phyloP scores from a whole-genome alignment of 768 basidiomycete genomes.

The Rhodotorula graminis region DNA sequence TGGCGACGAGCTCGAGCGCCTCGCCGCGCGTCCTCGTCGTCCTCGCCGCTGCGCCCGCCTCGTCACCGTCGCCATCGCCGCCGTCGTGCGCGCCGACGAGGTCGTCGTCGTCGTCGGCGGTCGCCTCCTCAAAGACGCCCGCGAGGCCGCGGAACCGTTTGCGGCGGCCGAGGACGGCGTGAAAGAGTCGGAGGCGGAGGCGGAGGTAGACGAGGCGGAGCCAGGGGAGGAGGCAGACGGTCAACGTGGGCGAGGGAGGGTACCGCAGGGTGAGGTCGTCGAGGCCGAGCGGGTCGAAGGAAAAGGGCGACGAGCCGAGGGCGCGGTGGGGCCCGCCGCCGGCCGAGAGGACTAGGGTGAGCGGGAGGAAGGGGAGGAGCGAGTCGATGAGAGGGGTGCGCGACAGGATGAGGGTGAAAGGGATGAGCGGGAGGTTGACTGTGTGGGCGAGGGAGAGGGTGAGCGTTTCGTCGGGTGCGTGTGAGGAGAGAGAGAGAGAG shows the following conservation, averaged over 20 bases:
- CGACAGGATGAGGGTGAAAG: conserved; percentile 37
- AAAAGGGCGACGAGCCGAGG: neutral
- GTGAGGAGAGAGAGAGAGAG: neutral
- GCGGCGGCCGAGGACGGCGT: conserved; percentile 25
- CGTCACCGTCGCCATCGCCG: too few relatives aligned
- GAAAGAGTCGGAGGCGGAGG: conserved; percentile 18
- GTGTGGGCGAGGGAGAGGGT: neutral
- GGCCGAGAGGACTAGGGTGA: conserved; percentile 38
- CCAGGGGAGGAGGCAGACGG: conserved; percentile 41
- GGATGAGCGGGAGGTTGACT: conserved; percentile 41
- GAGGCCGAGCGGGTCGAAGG: conserved; percentile 26
- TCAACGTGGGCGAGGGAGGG: conserved; percentile 39
- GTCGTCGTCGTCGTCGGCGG: neutral
- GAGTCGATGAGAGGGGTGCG: conserved; percentile 42
- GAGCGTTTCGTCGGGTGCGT: neutral
- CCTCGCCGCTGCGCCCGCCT: neutral
- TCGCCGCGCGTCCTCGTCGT: neutral
- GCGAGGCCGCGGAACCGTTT: conserved; percentile 17
- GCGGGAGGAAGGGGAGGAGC: conserved; percentile 42
- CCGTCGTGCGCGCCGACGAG: neutral
- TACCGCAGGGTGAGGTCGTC: conserved; percentile 35
- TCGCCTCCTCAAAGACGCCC: conserved; percentile 20
- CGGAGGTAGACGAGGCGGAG: conserved; percentile 36
- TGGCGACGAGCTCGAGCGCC: conserved; percentile 21
- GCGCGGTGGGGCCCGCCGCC: too few relatives aligned